These are phyloP conservation scores for Dothistroma pini DNA, from an alignment of 2,329 filamentous ascomycete species.

Conservation along the genomic window DNA sequence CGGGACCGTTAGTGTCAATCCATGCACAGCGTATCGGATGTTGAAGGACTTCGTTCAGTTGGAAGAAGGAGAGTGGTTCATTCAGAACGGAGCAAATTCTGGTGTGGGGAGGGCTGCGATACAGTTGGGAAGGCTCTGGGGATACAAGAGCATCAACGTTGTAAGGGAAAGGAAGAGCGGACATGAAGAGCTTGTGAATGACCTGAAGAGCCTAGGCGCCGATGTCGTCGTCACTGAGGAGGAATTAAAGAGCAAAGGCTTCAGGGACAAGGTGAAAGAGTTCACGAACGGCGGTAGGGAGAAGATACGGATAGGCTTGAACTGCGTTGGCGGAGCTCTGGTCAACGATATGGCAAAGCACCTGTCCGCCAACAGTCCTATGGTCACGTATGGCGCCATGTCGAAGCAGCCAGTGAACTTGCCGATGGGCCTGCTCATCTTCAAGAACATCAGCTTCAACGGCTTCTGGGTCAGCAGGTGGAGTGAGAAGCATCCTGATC, in stretches of 20 bases:
- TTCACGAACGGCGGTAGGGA: slow-evolving; percentile 70
- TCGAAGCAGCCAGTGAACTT: slow-evolving; percentile 77
- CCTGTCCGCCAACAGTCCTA: slow-evolving; percentile 61
- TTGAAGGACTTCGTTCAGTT: slow-evolving; percentile 70
- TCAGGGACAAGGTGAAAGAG: slow-evolving; percentile 58
- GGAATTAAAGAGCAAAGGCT: slow-evolving; percentile 59
- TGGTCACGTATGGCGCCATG: slow-evolving; percentile 98
- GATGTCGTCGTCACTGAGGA: slow-evolving; percentile 61
- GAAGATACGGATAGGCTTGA: slow-evolving; percentile 72
- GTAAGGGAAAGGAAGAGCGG: slow-evolving; percentile 69
- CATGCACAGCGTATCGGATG: slow-evolving; percentile 92
- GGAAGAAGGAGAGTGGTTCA: slow-evolving; percentile 81
- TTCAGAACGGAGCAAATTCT: slow-evolving; percentile 95
- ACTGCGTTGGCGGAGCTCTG: slow-evolving; percentile 89
- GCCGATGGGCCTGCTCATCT: slow-evolving; percentile 83
- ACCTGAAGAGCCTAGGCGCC: slow-evolving; percentile 59
- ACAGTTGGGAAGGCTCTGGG: slow-evolving; percentile 82
- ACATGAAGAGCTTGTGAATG: slow-evolving; percentile 61
- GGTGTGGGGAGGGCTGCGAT: slow-evolving; percentile 90
- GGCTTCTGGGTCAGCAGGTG: slow-evolving; percentile 95
- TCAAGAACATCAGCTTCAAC: slow-evolving; percentile 82
- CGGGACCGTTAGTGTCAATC: slow-evolving; percentile 87
- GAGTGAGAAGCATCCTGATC: slow-evolving; percentile 69
- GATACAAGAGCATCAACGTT: slow-evolving; percentile 85
- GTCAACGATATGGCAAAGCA: slow-evolving; percentile 74